These are phyloP conservation scores for Bretschneidera sinensis DNA, from an alignment of 345 rosid genomes.

Conservation along the genomic window DNA sequence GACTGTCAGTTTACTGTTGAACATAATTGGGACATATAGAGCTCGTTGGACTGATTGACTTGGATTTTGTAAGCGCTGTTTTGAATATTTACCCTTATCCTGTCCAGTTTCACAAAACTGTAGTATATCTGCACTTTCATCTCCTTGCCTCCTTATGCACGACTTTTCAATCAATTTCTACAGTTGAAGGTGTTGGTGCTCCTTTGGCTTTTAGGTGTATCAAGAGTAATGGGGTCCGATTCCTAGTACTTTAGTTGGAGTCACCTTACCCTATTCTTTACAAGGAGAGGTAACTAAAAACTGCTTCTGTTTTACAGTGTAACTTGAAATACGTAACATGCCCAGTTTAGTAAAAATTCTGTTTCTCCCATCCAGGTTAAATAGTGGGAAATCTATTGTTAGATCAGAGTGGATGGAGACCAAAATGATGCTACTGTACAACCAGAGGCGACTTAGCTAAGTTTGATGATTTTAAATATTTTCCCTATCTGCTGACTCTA, in stretches of 20 bases:
- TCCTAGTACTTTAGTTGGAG: conserved; percentile 76
- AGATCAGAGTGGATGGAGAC: conserved; percentile 85
- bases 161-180: conserved; percentile 22
- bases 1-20: conserved; percentile 53
- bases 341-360: conserved; percentile 7
- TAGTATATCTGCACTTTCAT: conserved; percentile 15
- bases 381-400: conserved; percentile 55
- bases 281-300: conserved; percentile 70
- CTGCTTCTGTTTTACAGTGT: conserved; percentile 10
- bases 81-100: conserved; percentile 14
- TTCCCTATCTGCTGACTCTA: not conserved
- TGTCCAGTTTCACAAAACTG: conserved; percentile 8
- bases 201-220: conserved; percentile 91
- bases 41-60: conserved; percentile 90
- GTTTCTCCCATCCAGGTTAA: conserved; percentile 41
- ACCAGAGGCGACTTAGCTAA: conserved; percentile 27
- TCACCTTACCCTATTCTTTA: conserved; percentile 85
- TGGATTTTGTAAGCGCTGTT: conserved; percentile 72
- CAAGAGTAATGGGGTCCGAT: conserved; percentile 85
- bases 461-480: not conserved
- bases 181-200: conserved; percentile 61
- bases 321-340: conserved; percentile 12
- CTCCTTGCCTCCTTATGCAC: conserved; percentile 14
- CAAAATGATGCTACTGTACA: conserved; percentile 43
- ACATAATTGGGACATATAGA: conserved; percentile 88